These are phyloP conservation scores for Sarocladium brachiariae DNA, from an alignment of 2,329 filamentous ascomycete genomes.

Conservation along the genomic window DNA sequence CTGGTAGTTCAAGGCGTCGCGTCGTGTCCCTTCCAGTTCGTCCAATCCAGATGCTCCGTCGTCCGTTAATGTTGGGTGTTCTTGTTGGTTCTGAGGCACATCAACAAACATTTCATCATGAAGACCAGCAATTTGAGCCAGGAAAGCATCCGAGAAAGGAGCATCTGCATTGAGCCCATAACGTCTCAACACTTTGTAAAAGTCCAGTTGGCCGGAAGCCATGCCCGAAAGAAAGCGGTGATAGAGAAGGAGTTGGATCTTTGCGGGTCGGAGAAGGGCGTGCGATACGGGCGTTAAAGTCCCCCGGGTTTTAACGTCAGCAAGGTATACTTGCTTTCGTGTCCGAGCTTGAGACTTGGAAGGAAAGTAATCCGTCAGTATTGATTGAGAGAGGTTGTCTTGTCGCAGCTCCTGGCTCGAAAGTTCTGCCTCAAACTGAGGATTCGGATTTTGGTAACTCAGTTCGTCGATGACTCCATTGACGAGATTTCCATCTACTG, in stretches of 20 bases:
- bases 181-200: constrained; percentile 59
- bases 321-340: constrained; percentile 55
- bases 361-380: constrained; percentile 35
- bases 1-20: constrained; percentile 38
- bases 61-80: neutral
- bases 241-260: constrained; percentile 86
- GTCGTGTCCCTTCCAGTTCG: neutral
- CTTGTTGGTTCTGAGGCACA: constrained; percentile 26
- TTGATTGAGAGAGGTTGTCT: constrained; percentile 23
- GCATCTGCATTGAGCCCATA: constrained; percentile 62
- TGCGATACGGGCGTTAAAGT: constrained; percentile 57
- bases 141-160: constrained; percentile 71
- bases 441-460: constrained; percentile 69
- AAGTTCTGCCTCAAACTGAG: constrained; percentile 57
- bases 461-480: constrained; percentile 88
- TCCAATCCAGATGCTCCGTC: neutral
- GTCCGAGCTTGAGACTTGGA: constrained; percentile 3
- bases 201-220: constrained; percentile 63
- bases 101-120: constrained; percentile 61
- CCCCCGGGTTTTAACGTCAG: constrained; percentile 80
- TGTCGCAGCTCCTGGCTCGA: constrained; percentile 23
- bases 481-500: constrained; percentile 73
- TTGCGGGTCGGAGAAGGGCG: constrained; percentile 66
- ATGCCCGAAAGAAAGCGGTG: constrained; percentile 76
- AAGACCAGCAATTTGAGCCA: constrained; percentile 64